Conservation (phyloP, 306 rosid species). For the Citrullus mucosospermus region DNA sequence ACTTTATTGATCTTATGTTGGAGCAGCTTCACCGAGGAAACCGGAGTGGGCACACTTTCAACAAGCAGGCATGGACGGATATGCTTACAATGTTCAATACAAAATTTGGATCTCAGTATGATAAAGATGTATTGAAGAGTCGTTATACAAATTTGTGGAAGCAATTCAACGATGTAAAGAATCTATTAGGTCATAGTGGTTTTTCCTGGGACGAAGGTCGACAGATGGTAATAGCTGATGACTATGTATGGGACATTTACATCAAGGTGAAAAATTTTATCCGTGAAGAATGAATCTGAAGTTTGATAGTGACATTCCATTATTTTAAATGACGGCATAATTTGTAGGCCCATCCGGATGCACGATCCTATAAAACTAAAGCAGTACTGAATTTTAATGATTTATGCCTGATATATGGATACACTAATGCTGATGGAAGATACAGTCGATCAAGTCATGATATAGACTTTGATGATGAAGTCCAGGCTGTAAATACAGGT, state of each 20-base stretch:
- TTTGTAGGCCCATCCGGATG: constrained; percentile 52
- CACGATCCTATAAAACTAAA: constrained; percentile 43
- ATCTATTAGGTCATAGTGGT: constrained; percentile 40
- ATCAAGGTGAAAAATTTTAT: constrained; percentile 22
- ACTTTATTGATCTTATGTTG: constrained; percentile 59
- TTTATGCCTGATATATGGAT: constrained; percentile 48
- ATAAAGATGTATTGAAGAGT: constrained; percentile 57
- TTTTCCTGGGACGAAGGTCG: constrained; percentile 65
- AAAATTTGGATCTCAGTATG: constrained; percentile 52
- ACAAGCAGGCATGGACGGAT: constrained; percentile 66
- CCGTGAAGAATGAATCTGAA: neutral
- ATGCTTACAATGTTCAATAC: constrained; percentile 52
- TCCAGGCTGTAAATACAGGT: constrained; percentile 34
- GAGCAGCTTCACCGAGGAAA: constrained; percentile 60
- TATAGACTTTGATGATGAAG: constrained; percentile 36
- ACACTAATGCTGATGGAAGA: constrained; percentile 67
- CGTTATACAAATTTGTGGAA: constrained; percentile 69
- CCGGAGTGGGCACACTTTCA: constrained; percentile 57
- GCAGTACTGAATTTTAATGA: constrained; percentile 47
- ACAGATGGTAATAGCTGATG: constrained; percentile 64
- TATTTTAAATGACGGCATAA: neutral
- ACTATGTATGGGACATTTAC: constrained; percentile 52
- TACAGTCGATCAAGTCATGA: constrained; percentile 83
- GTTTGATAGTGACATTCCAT: neutral
- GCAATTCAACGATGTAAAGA: constrained; percentile 66